Conservation (phyloP, 768 basidiomycete species). For the Albatrellus ellisii region DNA sequence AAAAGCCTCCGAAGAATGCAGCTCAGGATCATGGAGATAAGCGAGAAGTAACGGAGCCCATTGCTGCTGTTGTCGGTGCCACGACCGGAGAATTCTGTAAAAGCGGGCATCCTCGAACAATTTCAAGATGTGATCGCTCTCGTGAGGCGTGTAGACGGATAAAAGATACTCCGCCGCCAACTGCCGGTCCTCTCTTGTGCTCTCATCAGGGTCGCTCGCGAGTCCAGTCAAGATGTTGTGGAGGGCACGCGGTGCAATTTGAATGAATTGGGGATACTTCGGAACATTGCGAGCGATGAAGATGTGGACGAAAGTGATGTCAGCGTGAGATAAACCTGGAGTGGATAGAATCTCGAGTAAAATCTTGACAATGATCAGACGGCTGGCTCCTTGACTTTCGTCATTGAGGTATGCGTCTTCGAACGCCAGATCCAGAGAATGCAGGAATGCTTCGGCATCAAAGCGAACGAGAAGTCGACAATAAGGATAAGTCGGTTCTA, state of each 20-base stretch:
- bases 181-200: constrained; percentile 87
- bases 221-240: constrained; percentile 71
- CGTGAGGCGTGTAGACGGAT: constrained; percentile 80
- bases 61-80: constrained; percentile 60
- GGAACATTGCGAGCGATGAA: constrained; percentile 95
- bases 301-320: constrained; percentile 81
- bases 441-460: constrained; percentile 89
- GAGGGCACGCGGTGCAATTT: constrained; percentile 48
- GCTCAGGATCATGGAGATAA: constrained; percentile 60
- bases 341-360: constrained; percentile 63
- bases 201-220: constrained; percentile 57
- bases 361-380: constrained; percentile 74
- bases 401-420: constrained; percentile 89
- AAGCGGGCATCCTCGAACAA: constrained; percentile 81
- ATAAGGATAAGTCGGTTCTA: constrained; percentile 85
- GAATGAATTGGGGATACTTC: constrained; percentile 79
- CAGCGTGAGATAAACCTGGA: constrained; percentile 41
- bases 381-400: constrained; percentile 46
- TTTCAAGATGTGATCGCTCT: constrained; percentile 47
- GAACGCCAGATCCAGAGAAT: constrained; percentile 88
- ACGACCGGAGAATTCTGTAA: constrained; percentile 76
- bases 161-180: constrained; percentile 89
- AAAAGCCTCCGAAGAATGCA: constrained; percentile 50
- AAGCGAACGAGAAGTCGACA: constrained; percentile 72
- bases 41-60: constrained; percentile 69